Evolutionary conservation across 371 early-diverging fungal genomes (phyloP).

Genomic region (Zopfochytrium polystomum): DNA sequence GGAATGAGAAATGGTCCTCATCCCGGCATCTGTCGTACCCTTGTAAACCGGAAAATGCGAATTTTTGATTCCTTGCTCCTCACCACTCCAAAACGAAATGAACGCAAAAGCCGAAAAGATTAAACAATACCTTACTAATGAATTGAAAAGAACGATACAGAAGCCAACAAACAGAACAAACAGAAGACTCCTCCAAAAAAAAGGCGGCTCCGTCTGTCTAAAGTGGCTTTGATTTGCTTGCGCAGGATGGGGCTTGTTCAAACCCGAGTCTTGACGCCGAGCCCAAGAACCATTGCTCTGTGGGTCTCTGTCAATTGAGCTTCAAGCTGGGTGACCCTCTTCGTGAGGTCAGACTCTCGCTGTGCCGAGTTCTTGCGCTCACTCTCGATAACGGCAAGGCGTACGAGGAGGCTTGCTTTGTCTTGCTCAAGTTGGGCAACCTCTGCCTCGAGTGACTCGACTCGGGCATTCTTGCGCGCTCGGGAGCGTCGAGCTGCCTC

Average conservation of each 20-base stretch:
- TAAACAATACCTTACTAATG: too few relatives aligned
- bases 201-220: too few relatives aligned
- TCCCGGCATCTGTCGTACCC: too few relatives aligned
- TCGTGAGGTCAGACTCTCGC: constrained; percentile 65
- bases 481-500: constrained; percentile 96
- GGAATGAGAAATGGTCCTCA: too few relatives aligned
- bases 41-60: too few relatives aligned
- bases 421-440: constrained; percentile 75
- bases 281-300: constrained; percentile 14
- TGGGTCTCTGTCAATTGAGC: constrained; percentile 68
- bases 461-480: constrained; percentile 75
- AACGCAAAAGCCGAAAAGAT: too few relatives aligned
- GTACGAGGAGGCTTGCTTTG: constrained; percentile 61
- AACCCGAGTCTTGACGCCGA: background rate
- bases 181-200: too few relatives aligned
- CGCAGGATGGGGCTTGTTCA: background rate
- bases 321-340: constrained; percentile 66
- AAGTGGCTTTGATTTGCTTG: too few relatives aligned
- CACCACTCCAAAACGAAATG: too few relatives aligned
- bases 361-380: constrained; percentile 60
- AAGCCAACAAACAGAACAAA: too few relatives aligned
- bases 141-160: too few relatives aligned
- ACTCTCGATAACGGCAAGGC: constrained; percentile 70
- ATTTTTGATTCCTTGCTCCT: too few relatives aligned
- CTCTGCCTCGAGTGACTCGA: constrained; percentile 77